Evolutionary conservation across 768 basidiomycete genomes (phyloP).

Genomic region (Trichaptum fuscoviolaceum): DNA sequence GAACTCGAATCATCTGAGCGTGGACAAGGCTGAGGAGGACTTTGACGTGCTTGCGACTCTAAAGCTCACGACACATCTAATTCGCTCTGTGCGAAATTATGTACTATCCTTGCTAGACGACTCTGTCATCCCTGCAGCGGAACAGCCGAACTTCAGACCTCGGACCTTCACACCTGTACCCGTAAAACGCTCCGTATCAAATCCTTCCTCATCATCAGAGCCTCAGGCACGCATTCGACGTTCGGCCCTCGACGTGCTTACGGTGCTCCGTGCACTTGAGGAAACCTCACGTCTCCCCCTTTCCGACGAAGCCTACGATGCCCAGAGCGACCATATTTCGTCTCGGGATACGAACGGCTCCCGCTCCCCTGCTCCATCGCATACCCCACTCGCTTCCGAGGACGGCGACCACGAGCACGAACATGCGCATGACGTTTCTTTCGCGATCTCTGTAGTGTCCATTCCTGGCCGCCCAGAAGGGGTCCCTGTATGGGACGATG

Average conservation of each 20-base stretch:
- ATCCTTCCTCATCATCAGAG: slow-evolving; percentile 39
- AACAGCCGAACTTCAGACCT: slow-evolving; percentile 45
- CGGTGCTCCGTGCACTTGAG: slow-evolving; percentile 74
- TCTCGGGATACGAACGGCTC: slow-evolving; percentile 28
- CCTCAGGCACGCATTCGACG: slow-evolving; percentile 67
- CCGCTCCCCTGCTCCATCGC: slow-evolving; percentile 16
- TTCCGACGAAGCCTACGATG: slow-evolving; percentile 79
- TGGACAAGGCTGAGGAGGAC: slow-evolving; percentile 10
- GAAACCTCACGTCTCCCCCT: slow-evolving; percentile 71
- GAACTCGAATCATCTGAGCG: slow-evolving; percentile 19
- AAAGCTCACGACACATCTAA: slow-evolving; percentile 72
- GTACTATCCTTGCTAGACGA: slow-evolving; percentile 79
- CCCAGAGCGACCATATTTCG: slow-evolving; percentile 61
- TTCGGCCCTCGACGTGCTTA: slow-evolving; percentile 79
- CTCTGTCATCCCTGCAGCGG: slow-evolving; percentile 44
- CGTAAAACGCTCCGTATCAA: slow-evolving; percentile 29
- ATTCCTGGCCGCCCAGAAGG: slow-evolving; percentile 60
- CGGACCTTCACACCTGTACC: slow-evolving; percentile 32
- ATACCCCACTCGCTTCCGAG: slow-evolving; percentile 43
- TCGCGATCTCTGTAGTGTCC: slow-evolving; percentile 64
- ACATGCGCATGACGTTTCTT: slow-evolving; percentile 53
- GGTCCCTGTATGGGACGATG: slow-evolving; percentile 81
- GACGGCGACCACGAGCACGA: slow-evolving; percentile 20
- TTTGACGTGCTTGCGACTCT: slow-evolving; percentile 67
- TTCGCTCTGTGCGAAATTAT: slow-evolving; percentile 82